Evolutionary conservation across 306 rosid species (phyloP), one percentile per base, ranked within the genome.

Genomic region (Vachellia pachyceras): DNA sequence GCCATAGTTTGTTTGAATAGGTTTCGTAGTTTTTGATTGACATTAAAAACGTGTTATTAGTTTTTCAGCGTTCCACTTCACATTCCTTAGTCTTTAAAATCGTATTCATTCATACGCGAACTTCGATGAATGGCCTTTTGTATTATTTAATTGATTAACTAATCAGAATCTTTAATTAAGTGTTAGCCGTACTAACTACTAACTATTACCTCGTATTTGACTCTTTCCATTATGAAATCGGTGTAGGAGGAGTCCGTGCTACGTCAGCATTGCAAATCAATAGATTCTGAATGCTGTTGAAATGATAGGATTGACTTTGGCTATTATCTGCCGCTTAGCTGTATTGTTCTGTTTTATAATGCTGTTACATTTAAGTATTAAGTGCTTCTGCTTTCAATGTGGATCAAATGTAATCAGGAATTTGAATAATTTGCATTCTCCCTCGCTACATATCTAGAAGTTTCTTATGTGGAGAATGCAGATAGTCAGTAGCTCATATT

Each of bases 331-430:
- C 25, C n/a, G 5, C 23, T 58, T 17, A 7, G 18, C 41, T 40
- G 15, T 35, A 46, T 10, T 10, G 64, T 72, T 73, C 25, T 3
- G 5, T 10, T 66, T 29, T n/a, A 12, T 65, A 52, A 17, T 15
- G 3, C 50, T 7, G 11, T 15, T 52, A 35, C 33, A 75, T 67
- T 29, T 49, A 14, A 65, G 61, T 39, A 36, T 29, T 63, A 33
- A 50, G 49, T 17, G n/a, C 20, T 74, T 67, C 52, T 49, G 39
- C 42, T 66, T 67, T 70, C 71, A 50, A 63, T 71, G 57, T 50
- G 79, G 71, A 20, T 84, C 82, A 18, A 35, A 44, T 42, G 41
- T 40, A 41, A 69, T 66, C 58, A 77, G 29, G 74, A 36, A 65
- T 80, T 40, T 35, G 52, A 49, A 2, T 50, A 22, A 14, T 17